These are phyloP conservation scores for Geotrichum bryndzae DNA, from an alignment of 1,139 yeast species.

Conservation along the genomic window DNA sequence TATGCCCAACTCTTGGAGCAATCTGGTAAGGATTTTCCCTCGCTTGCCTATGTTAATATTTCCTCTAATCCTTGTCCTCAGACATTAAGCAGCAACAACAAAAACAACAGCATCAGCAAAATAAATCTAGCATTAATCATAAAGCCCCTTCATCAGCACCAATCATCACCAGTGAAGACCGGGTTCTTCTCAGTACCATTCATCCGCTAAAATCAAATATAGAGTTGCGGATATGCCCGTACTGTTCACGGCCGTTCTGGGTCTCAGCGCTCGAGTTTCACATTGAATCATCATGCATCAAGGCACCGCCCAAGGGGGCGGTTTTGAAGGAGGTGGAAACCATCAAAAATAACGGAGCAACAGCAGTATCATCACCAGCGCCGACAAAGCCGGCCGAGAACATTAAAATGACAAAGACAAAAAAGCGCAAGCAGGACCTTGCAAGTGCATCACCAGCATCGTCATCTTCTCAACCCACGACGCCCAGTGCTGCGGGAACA, in stretches of 20 bases:
- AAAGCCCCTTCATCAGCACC: slow-evolving; percentile 16
- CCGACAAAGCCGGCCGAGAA: neutral
- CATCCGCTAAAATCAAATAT: slow-evolving; percentile 25
- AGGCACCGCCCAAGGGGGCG: slow-evolving; percentile 11
- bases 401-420: neutral
- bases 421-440: neutral
- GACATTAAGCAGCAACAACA: neutral
- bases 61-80: neutral
- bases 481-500: neutral
- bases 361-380: neutral
- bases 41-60: neutral
- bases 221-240: slow-evolving; percentile 31
- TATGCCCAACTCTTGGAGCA: slow-evolving; percentile 15
- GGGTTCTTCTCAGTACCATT: slow-evolving; percentile 11
- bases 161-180: slow-evolving; percentile 15
- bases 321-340: neutral
- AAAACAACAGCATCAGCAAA: neutral
- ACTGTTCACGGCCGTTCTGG: slow-evolving; percentile 32
- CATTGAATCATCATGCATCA: slow-evolving; percentile 22
- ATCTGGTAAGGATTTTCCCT: neutral
- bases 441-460: neutral
- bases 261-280: slow-evolving; percentile 26
- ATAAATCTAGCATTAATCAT: neutral
- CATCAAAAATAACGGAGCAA: neutral
- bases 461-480: neutral